These are phyloP conservation scores for Athelia sp. DNA, from an alignment of 1,284 basidiomycete species.

Conservation along the genomic window DNA sequence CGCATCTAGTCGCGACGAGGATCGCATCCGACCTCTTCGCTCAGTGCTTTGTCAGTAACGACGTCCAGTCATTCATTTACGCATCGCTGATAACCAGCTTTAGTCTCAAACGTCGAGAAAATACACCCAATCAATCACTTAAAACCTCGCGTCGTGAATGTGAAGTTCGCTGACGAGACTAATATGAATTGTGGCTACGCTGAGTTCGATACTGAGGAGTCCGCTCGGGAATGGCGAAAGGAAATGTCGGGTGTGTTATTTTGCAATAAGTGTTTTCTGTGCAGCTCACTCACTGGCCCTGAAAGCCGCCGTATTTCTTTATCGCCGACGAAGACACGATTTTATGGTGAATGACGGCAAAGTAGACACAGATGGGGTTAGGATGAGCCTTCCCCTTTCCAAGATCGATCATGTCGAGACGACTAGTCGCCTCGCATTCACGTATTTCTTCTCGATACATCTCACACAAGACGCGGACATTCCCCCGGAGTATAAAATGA, in stretches of 20 bases:
- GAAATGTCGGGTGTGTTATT: constrained; percentile 39
- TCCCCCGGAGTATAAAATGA: constrained; percentile 8
- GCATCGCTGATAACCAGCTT: constrained; percentile 12
- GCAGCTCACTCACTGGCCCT: not conserved
- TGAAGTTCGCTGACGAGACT: not conserved
- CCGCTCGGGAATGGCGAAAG: constrained; percentile 55
- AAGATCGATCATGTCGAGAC: constrained; percentile 28
- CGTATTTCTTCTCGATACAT: constrained; percentile 9
- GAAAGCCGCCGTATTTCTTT: constrained; percentile 40
- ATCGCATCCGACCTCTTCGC: constrained; percentile 47
- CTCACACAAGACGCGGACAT: constrained; percentile 1
- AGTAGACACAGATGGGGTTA: constrained; percentile 37
- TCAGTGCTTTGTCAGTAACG: constrained; percentile 47
- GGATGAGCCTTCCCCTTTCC: constrained; percentile 51
- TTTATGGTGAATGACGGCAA: constrained; percentile 12
- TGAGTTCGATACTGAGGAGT: constrained; percentile 59
- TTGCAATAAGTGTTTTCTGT: too few species aligned
- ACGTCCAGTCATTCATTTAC: not conserved
- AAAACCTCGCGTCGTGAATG: constrained; percentile 28
- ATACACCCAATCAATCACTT: constrained; percentile 38
- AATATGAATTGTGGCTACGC: constrained; percentile 8
- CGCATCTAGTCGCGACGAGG: constrained; percentile 49
- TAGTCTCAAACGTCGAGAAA: constrained; percentile 38
- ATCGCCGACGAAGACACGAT: constrained; percentile 32
- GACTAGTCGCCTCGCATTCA: constrained; percentile 1